phyloP scores from a whole-genome alignment of 2,329 filamentous ascomycete genomes.

The Alternaria novae-zelandiae region DNA sequence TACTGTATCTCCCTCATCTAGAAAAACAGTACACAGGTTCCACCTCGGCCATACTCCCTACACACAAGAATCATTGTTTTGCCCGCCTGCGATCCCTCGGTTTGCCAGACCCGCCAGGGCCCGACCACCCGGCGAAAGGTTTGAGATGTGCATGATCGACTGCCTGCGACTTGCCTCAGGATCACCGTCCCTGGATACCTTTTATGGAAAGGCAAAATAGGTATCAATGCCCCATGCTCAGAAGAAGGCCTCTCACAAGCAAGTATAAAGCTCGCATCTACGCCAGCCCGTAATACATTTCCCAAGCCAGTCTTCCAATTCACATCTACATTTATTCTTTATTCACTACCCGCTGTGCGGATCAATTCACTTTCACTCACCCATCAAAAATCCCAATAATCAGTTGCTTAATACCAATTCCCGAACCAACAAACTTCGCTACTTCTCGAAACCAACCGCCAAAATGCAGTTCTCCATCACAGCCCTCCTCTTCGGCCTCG shows the following conservation, averaged over 20 bases:
- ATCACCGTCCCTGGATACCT: not conserved
- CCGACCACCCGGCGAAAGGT: not conserved
- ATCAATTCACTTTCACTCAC: conserved; percentile 14
- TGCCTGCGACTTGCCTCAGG: conserved; percentile 6
- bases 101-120: conserved; percentile 1
- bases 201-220: not conserved
- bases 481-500: conserved; percentile 24
- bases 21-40: not conserved
- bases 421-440: not conserved
- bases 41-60: not conserved
- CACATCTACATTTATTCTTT: conserved; percentile 15
- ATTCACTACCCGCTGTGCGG: conserved; percentile 23
- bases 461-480: conserved; percentile 19
- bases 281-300: not conserved
- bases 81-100: not conserved
- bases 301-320: conserved; percentile 21
- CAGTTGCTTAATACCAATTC: not conserved
- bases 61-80: conserved; percentile 4
- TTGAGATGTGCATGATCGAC: conserved; percentile 9
- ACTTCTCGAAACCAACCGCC: not conserved
- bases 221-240: not conserved
- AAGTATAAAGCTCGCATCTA: conserved; percentile 2
- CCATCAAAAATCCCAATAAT: not conserved
- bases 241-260: not conserved
- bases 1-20: not conserved